Evolutionary conservation across 1,139 yeast genomes (phyloP).

Genomic region (Debaryomyces fabryi): DNA sequence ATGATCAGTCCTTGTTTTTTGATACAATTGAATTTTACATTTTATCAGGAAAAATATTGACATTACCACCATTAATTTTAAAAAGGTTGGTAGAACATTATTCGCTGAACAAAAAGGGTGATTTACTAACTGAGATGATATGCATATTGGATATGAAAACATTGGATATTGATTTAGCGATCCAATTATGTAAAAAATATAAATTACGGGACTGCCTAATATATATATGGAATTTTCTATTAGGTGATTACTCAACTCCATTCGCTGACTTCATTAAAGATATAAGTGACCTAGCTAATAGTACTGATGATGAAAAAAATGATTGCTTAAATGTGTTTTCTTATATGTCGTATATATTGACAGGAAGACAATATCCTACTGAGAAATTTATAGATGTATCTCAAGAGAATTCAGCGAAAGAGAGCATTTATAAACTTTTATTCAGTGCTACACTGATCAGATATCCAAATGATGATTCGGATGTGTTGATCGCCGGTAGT

Average conservation of each 20-base stretch:
- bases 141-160: constrained; percentile 64
- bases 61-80: constrained; percentile 64
- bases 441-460: constrained; percentile 33
- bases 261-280: constrained; percentile 56
- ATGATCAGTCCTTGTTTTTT: constrained; percentile 45
- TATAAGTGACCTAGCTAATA: constrained; percentile 22
- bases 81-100: constrained; percentile 59
- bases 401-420: constrained; percentile 40
- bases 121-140: constrained; percentile 61
- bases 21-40: constrained; percentile 54
- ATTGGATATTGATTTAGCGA: constrained; percentile 75
- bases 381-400: constrained; percentile 46
- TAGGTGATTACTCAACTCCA: constrained; percentile 71
- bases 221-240: constrained; percentile 67
- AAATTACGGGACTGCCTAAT: constrained; percentile 60
- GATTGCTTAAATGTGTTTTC: constrained; percentile 48
- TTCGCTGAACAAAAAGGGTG: constrained; percentile 42
- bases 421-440: constrained; percentile 52
- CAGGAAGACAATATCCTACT: constrained; percentile 80
- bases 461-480: constrained; percentile 14
- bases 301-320: constrained; percentile 14
- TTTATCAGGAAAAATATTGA: constrained; percentile 44
- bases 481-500: constrained; percentile 13
- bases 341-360: constrained; percentile 67
- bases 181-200: constrained; percentile 58